Evolutionary conservation across 2,329 filamentous ascomycete species (phyloP).

Genomic region (Pseudogymnoascus verrucosus): DNA sequence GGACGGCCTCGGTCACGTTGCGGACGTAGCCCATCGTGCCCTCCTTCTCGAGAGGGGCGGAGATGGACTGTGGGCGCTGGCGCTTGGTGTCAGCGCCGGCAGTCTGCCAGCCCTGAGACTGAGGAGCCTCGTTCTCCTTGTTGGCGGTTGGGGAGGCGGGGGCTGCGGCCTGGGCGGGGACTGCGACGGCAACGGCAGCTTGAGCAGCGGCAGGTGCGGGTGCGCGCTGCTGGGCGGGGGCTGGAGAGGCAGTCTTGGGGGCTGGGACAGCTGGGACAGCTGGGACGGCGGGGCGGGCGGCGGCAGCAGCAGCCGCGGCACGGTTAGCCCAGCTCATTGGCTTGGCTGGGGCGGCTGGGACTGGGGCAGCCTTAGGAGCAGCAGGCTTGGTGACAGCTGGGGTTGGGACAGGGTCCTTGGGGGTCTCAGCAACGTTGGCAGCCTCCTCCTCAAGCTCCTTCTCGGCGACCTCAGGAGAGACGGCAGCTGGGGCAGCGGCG

Average conservation of each 20-base stretch:
- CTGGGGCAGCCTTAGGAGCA: conserved; percentile 32
- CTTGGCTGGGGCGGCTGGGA: conserved; percentile 48
- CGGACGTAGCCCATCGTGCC: conserved; percentile 85
- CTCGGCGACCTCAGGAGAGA: conserved; percentile 5
- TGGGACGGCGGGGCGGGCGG: conserved; percentile 39
- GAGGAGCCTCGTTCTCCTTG: conserved; percentile 26
- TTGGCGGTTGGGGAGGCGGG: conserved; percentile 42
- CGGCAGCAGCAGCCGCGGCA: conserved; percentile 48
- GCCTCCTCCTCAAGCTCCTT: conserved; percentile 28
- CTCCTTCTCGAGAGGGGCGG: conserved; percentile 60
- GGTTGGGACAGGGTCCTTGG: conserved; percentile 53
- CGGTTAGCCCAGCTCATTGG: conserved; percentile 71
- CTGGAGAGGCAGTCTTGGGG: conserved; percentile 48
- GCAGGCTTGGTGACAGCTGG: conserved; percentile 38
- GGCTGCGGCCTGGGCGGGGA: conserved; percentile 33
- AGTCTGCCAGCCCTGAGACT: conserved; percentile 64
- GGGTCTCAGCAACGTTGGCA: conserved; percentile 45
- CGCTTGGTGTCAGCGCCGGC: conserved; percentile 70
- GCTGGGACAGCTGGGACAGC: conserved; percentile 39
- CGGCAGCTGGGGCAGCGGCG: conserved; percentile 23
- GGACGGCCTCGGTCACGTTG: conserved; percentile 85
- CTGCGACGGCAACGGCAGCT: conserved; percentile 29
- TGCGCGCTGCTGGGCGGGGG: conserved; percentile 44
- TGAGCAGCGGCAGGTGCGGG: conserved; percentile 36
- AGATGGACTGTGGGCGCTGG: conserved; percentile 63